These are phyloP conservation scores for Stevia rebaudiana DNA, from an alignment of 140 eudicot species.

Conservation along the genomic window DNA sequence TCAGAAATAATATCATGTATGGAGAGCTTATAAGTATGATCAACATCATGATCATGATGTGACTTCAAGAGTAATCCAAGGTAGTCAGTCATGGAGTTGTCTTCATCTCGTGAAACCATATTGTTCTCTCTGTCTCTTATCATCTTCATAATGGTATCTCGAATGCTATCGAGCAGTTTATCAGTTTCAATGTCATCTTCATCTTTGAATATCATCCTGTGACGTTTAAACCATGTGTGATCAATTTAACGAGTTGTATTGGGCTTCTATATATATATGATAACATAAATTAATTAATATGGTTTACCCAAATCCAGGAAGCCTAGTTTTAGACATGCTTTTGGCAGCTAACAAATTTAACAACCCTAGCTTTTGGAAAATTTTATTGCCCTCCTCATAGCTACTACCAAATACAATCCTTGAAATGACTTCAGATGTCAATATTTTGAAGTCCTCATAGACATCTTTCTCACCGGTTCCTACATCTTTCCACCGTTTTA, in stretches of 20 bases:
- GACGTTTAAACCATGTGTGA: neutral
- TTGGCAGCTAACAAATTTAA: conserved; percentile 17
- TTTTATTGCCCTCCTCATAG: conserved; percentile 40
- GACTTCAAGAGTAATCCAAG: conserved; percentile 42
- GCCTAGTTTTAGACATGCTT: conserved; percentile 14
- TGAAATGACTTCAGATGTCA: conserved; percentile 47
- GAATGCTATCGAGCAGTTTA: conserved; percentile 28
- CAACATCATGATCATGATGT: conserved; percentile 10
- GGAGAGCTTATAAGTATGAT: conserved; percentile 27
- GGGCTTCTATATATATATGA: neutral
- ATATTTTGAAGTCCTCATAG: conserved; percentile 30
- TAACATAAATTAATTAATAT: neutral
- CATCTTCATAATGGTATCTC: conserved; percentile 29
- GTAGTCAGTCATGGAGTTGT: conserved; percentile 21
- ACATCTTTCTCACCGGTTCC: conserved; percentile 41
- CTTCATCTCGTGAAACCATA: neutral
- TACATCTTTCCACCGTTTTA: conserved; percentile 33
- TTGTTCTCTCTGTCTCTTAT: conserved; percentile 27
- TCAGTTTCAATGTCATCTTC: conserved; percentile 38
- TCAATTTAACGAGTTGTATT: neutral
- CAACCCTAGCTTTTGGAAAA: conserved; percentile 36
- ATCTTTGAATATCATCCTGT: conserved; percentile 14
- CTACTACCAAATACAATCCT: conserved; percentile 56
- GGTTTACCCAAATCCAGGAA: conserved; percentile 32
- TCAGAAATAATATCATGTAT: conserved; percentile 45